These are phyloP conservation scores for Trametes sp. DNA, from an alignment of 1,284 basidiomycete genomes.

Conservation along the genomic window DNA sequence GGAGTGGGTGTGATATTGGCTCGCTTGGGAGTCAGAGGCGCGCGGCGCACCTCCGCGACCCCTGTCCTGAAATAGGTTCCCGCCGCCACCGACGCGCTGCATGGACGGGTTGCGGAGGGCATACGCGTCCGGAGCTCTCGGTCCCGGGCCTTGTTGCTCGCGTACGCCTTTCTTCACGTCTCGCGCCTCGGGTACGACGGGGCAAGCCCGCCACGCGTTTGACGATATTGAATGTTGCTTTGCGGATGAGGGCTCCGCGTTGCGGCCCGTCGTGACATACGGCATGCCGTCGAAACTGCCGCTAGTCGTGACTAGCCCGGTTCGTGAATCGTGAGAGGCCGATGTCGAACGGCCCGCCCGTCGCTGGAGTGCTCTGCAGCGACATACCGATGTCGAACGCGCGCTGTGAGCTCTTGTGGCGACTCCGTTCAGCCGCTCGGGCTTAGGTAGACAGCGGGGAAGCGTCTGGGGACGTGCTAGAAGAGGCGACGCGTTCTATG, in stretches of 20 bases:
- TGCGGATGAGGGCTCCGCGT: not conserved
- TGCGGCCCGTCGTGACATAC: not conserved
- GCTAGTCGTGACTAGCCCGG: not conserved
- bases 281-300: not conserved
- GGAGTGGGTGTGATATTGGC: conserved; percentile 1
- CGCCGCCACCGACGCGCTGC: not conserved
- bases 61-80: conserved; percentile 6
- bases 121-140: not conserved
- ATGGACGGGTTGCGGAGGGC: not conserved
- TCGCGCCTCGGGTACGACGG: not conserved
- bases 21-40: too few relatives aligned
- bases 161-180: not conserved
- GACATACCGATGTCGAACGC: not conserved
- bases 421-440: too few relatives aligned
- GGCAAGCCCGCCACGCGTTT: not conserved
- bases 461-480: conserved; percentile 6
- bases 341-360: not conserved
- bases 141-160: conserved; percentile 1
- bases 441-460: too few relatives aligned
- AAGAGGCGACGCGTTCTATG: conserved; percentile 16
- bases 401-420: too few relatives aligned
- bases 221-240: not conserved
- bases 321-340: not conserved
- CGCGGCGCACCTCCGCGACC: not conserved
- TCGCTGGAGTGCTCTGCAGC: not conserved